Evolutionary conservation across 2,329 filamentous ascomycete species (phyloP), one percentile per base, ranked within the genome.

Genomic region (Talaromyces sp.): DNA sequence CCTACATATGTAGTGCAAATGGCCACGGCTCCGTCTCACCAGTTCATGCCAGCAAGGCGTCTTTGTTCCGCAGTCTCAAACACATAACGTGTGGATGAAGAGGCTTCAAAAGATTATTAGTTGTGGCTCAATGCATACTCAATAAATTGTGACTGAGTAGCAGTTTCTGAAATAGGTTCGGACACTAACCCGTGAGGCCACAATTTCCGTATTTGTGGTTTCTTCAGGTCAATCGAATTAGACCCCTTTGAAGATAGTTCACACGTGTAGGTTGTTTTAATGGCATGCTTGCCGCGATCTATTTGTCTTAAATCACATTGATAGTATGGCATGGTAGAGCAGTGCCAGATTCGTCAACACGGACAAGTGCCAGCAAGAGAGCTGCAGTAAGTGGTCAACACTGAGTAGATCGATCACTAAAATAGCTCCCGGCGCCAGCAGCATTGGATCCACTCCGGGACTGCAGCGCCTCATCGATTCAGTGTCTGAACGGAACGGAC

Each of bases 331-430:
- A 16, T 31, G 33, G 6, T 58, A 42, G 23, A 35, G n/a, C 21
- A 35, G n/a, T 16, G 2, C 5, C 11, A 48, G 31, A 2, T 35
- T 39, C 52, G 39, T 5, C 21, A 56, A 14, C 23, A 28, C 23
- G 23, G 46, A 31, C 0, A 50, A n/a, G 23, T 52, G 28, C 48
- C 48, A 21, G 33, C 48, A 14, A 52, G 28, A 25, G 44, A 28
- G 4, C 28, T 33, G n/a, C n/a, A n/a, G n/a, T n/a, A n/a, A n/a
- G n/a, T n/a, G n/a, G n/a, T n/a, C n/a, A n/a, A n/a, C n/a, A n/a
- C n/a, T n/a, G n/a, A 14, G 11, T 54, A 58, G 46, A 50, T 50
- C 44, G 14, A 59, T 58, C 44, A 39, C 16, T 39, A 40, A 31
- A 21, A 1, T 52, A 52, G 42, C 21, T n/a, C 21, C 44, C 44